These are phyloP conservation scores for Plenodomus tracheiphilus DNA, from an alignment of 2,329 filamentous ascomycete genomes.

Conservation along the genomic window DNA sequence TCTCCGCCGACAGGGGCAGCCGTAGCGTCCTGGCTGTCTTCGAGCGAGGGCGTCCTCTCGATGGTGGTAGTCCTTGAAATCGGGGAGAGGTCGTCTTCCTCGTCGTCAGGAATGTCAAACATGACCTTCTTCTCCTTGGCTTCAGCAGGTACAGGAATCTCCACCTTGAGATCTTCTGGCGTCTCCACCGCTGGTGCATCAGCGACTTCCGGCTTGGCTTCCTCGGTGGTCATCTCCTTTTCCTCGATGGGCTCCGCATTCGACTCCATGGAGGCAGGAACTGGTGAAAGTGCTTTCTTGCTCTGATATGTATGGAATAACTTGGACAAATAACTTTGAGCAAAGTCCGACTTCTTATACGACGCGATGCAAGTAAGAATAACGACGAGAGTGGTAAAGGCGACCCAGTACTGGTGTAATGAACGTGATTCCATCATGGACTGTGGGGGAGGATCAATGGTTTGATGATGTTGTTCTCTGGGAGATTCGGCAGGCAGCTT, in stretches of 20 bases:
- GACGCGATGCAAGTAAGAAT: slow-evolving; percentile 16
- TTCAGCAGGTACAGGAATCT: slow-evolving; percentile 15
- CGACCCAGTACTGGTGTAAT: slow-evolving; percentile 9
- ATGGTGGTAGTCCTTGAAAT: slow-evolving; percentile 40
- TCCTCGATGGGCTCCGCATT: slow-evolving; percentile 6
- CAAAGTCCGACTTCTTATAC: slow-evolving; percentile 16
- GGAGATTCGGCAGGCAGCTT: slow-evolving; percentile 25
- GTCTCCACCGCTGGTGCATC: slow-evolving; percentile 6
- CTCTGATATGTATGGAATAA: slow-evolving; percentile 12
- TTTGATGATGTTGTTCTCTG: slow-evolving; percentile 15
- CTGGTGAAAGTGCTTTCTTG: slow-evolving; percentile 8
- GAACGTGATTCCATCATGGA: slow-evolving; percentile 16
- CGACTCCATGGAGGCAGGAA: slow-evolving; percentile 8
- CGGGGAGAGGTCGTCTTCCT: slow-evolving; percentile 38
- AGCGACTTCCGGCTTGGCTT: slow-evolving; percentile 5
- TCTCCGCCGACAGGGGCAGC: slow-evolving; percentile 9
- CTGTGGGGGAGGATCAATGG: slow-evolving; percentile 24
- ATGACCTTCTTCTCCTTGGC: slow-evolving; percentile 39
- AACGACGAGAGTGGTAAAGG: slow-evolving; percentile 12
- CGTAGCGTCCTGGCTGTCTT: slow-evolving; percentile 14
- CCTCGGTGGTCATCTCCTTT: slow-evolving; percentile 1
- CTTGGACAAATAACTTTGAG: slow-evolving; percentile 20
- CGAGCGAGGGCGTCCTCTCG: slow-evolving; percentile 26
- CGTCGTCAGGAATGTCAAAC: slow-evolving; percentile 36
- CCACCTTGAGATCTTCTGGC: slow-evolving; percentile 7